Evolutionary conservation across 2,329 filamentous ascomycete species (phyloP), one percentile per base, ranked within the genome.

Genomic region (Teratosphaeriaceae sp.): DNA sequence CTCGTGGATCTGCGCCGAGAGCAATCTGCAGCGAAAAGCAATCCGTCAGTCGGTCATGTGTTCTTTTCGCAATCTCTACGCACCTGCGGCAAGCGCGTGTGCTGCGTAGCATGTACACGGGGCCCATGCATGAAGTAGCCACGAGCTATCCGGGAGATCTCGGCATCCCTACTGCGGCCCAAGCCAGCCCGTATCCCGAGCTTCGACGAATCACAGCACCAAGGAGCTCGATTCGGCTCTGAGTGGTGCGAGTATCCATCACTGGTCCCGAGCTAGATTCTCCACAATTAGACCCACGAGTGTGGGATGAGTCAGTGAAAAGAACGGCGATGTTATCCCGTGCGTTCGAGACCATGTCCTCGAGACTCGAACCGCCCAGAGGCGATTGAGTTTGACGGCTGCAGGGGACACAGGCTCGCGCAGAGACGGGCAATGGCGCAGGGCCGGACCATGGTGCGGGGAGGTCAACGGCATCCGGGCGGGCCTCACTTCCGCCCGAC

Each of bases 1-100:
- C 35, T 57, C 60, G 49, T 65, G 64, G 49, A 74, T 56, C 45
- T 64, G 59, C 57, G 68, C 61, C 37, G 70, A 71, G 50, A 74
- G 62, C 38, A 72, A 62, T 50, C 71, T 74, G 59, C 50, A 34
- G 27, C 27, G 31, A 34, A 19, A 34, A 34, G 31, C 31, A 34
- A 19, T 34, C 11, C n/a, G n/a, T n/a, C n/a, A n/a, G n/a, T n/a
- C n/a, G n/a, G n/a, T n/a, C n/a, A n/a, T n/a, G n/a, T n/a, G n/a
- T n/a, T n/a, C n/a, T n/a, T n/a, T n/a, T n/a, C n/a, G n/a, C n/a
- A n/a, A n/a, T n/a, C n/a, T n/a, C n/a, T n/a, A n/a, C n/a, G n/a
- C n/a, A n/a, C n/a, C n/a, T n/a, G n/a, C n/a, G n/a, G n/a, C n/a
- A n/a, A n/a, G n/a, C n/a, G n/a, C n/a, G n/a, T n/a, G n/a, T n/a